A percentile compares a stretch with the other conserved stretches of the same genome.
These are phyloP conservation scores for Volutella citrinella DNA, from an alignment of 2,329 filamentous ascomycete species.

Conservation along the genomic window DNA sequence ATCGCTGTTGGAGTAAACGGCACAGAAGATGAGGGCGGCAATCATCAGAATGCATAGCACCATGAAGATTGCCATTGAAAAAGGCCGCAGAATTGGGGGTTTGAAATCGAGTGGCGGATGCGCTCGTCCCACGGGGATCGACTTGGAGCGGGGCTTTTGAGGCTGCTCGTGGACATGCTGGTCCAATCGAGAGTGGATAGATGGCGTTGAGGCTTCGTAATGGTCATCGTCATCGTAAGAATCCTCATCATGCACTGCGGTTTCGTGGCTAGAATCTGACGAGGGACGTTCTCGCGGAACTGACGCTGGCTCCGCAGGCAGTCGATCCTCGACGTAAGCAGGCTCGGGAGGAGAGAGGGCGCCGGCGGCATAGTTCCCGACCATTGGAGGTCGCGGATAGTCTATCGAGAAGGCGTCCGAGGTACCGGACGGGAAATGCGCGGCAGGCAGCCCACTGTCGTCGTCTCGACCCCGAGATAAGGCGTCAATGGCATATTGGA, in stretches of 20 bases:
- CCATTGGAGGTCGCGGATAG: conserved; percentile 21
- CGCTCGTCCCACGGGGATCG: conserved; percentile 36
- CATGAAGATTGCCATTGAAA: conserved; percentile 60
- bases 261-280: conserved; percentile 17
- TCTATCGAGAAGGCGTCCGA: conserved; percentile 32
- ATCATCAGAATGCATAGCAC: conserved; percentile 67
- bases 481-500: conserved; percentile 86
- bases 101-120: conserved; percentile 62
- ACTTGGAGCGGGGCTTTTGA: conserved; percentile 30
- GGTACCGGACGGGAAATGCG: conserved; percentile 44
- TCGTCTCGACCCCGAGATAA: conserved; percentile 73
- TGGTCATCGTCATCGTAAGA: conserved; percentile 8
- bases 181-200: conserved; percentile 14
- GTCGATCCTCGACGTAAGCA: conserved; percentile 26
- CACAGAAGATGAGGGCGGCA: conserved; percentile 68
- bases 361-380: too few species aligned
- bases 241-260: conserved; percentile 16
- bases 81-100: conserved; percentile 67
- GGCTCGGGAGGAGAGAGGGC: conserved; percentile 21
- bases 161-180: conserved; percentile 11
- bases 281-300: conserved; percentile 8
- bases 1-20: conserved; percentile 61
- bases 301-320: conserved; percentile 16
- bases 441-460: conserved; percentile 52
- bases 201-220: conserved; percentile 10